Evolutionary conservation across 148 eudicot species (phyloP), one percentile per base, ranked within the genome.

Genomic region (Mesembryanthemum crystallinum): DNA sequence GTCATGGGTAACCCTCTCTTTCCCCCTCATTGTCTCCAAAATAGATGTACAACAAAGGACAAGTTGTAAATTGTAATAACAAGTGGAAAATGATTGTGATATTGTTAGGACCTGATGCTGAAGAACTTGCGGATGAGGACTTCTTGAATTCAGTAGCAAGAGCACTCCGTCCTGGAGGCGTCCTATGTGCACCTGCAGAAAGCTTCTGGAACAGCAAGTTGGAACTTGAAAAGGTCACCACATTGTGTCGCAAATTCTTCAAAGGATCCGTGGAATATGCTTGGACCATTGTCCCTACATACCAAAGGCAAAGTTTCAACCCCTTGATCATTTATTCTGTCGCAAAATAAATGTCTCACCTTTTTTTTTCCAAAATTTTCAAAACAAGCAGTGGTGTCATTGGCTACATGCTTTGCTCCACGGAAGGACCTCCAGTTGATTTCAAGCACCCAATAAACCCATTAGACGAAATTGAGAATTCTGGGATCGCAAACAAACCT

Each of bases 401-500:
- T 13, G 87, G 87, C 3, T 84, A 76, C 85, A 82, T 84, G 84
- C 82, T 84, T 30, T 79, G 87, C 76, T 71, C 85, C 25, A 82
- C 82, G 5, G 83, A 81, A 39, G 87, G 87, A 15, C 87, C 87
- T 5, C 33, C 51, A 4, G 83, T 84, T 25, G 73, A 84, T 58
- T 84, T 81, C 65, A 76, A 72, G 70, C 78, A 78, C 73, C 87
- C 82, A 3, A 35, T 81, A 24, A 81, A 84, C 73, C 87, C 82
- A 1, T 43, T 84, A 39, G 79, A 84, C 52, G 76, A 75, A 58
- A 70, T 32, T 12, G 70, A 47, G 33, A 62, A 45, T 29, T 55
- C 67, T 9, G 84, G 78, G 45, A 59, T 75, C 28, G 64, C 69
- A n/a, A 76, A 76, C 28, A 37, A n/a, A 3, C 87, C 87, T 24